Percentiles rank a stretch among this genome's conserved stretches.
These are phyloP conservation scores for Suhomyces maxii DNA, from an alignment of 1,139 yeast genomes.

Conservation along the genomic window DNA sequence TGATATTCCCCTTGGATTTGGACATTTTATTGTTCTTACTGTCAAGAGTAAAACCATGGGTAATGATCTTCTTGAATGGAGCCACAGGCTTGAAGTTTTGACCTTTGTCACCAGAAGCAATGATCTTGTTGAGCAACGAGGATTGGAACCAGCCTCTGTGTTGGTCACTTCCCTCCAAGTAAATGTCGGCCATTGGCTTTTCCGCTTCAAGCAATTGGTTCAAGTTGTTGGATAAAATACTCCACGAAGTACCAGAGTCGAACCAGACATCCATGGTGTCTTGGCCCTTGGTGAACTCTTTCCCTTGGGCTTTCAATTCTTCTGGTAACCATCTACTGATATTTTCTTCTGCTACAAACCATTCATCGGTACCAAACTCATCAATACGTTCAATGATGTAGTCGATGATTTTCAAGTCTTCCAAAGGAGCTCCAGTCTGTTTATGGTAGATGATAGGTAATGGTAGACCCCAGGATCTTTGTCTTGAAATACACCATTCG, in stretches of 20 bases:
- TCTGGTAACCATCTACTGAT: constrained; percentile 74
- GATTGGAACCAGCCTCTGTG: constrained; percentile 99
- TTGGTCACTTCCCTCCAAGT: constrained; percentile 94
- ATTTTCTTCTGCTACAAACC: constrained; percentile 65
- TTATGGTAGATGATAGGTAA: constrained; percentile 79
- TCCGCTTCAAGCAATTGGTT: constrained; percentile 20
- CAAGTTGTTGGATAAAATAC: constrained; percentile 50
- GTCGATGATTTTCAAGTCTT: constrained; percentile 52
- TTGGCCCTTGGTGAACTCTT: constrained; percentile 57
- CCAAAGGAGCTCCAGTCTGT: constrained; percentile 57
- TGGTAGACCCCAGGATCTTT: constrained; percentile 98
- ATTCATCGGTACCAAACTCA: constrained; percentile 66
- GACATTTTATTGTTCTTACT: constrained; percentile 90
- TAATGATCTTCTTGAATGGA: constrained; percentile 75
- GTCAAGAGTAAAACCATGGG: constrained; percentile 93
- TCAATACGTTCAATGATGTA: constrained; percentile 55
- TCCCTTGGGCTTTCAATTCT: constrained; percentile 32
- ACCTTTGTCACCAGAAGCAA: constrained; percentile 39
- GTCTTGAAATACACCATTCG: constrained; percentile 98
- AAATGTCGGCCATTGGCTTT: constrained; percentile 65
- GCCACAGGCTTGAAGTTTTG: constrained; percentile 44
- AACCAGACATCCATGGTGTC: constrained; percentile 99
- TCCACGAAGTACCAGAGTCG: constrained; percentile 96
- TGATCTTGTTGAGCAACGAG: constrained; percentile 78
- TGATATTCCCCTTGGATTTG: constrained; percentile 82